These are phyloP conservation scores for Pyrenochaeta sp. DNA, from an alignment of 2,329 filamentous ascomycete species.

Conservation along the genomic window DNA sequence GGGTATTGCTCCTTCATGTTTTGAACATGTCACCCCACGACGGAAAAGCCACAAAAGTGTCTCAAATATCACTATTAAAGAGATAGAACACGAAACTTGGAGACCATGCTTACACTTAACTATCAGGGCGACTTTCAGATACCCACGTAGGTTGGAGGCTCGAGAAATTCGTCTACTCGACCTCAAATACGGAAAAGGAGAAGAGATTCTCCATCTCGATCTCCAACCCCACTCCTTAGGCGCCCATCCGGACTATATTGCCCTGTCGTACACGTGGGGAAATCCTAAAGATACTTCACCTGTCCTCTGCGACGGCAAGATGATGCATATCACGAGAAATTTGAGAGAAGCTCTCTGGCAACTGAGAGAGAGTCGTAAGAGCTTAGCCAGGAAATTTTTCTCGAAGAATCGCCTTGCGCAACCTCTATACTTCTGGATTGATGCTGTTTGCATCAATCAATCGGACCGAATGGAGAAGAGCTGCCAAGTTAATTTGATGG, in stretches of 20 bases:
- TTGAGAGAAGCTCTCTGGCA: slow-evolving; percentile 4
- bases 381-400: not conserved
- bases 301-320: slow-evolving; percentile 1
- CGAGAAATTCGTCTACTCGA: not conserved
- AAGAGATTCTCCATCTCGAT: not conserved
- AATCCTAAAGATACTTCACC: not conserved
- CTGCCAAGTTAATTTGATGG: slow-evolving; percentile 25
- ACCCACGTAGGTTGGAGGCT: not conserved
- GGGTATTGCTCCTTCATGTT: too few relatives aligned
- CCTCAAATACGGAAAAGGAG: not conserved
- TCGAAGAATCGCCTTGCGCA: too few relatives aligned
- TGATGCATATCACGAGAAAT: not conserved
- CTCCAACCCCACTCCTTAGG: not conserved
- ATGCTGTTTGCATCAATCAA: slow-evolving; percentile 26
- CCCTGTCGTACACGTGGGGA: not conserved
- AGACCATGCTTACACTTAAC: too few relatives aligned
- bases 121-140: not conserved
- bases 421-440: slow-evolving; percentile 13
- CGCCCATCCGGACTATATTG: not conserved
- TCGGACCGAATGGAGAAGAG: slow-evolving; percentile 15
- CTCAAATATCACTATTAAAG: too few relatives aligned
- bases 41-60: too few relatives aligned
- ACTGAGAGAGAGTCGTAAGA: not conserved
- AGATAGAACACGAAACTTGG: too few relatives aligned
- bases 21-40: too few relatives aligned